Conservation (phyloP, 1,139 yeast species). For the Meyerozyma elateridarum region DNA sequence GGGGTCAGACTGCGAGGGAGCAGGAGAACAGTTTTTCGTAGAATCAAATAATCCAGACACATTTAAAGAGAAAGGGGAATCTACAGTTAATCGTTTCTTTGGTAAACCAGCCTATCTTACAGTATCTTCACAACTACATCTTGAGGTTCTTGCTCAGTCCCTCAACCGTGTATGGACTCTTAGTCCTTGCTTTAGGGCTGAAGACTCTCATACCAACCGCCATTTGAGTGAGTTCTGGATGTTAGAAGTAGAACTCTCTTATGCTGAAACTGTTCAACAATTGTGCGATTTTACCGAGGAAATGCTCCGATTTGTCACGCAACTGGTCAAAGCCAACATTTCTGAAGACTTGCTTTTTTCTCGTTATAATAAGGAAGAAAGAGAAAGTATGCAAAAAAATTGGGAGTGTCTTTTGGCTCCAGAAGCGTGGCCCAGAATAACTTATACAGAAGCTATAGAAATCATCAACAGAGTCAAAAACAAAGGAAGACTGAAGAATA, state of each 20-base stretch:
- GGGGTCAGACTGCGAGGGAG: constrained; percentile 94
- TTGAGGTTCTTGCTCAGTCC: constrained; percentile 76
- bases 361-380: constrained; percentile 32
- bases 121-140: constrained; percentile 87
- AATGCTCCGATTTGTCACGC: constrained; percentile 58
- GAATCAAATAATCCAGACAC: constrained; percentile 26
- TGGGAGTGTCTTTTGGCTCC: constrained; percentile 25
- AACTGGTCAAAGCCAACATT: constrained; percentile 20
- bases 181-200: constrained; percentile 93
- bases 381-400: constrained; percentile 17
- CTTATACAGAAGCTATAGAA: constrained; percentile 71
- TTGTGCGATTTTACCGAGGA: constrained; percentile 63
- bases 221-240: constrained; percentile 97
- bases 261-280: constrained; percentile 52
- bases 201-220: constrained; percentile 82
- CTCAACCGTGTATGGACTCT: constrained; percentile 82
- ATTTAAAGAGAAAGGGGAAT: constrained; percentile 10
- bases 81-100: constrained; percentile 48
- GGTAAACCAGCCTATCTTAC: constrained; percentile 69
- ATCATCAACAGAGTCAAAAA: constrained; percentile 35
- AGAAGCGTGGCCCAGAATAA: constrained; percentile 62
- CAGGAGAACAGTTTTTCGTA: constrained; percentile 79
- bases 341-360: constrained; percentile 40
- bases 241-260: constrained; percentile 88
- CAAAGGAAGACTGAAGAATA: constrained; percentile 20